phyloP scores from a whole-genome alignment of 176 grass and related monocot genomes.

The Carex parvula region DNA sequence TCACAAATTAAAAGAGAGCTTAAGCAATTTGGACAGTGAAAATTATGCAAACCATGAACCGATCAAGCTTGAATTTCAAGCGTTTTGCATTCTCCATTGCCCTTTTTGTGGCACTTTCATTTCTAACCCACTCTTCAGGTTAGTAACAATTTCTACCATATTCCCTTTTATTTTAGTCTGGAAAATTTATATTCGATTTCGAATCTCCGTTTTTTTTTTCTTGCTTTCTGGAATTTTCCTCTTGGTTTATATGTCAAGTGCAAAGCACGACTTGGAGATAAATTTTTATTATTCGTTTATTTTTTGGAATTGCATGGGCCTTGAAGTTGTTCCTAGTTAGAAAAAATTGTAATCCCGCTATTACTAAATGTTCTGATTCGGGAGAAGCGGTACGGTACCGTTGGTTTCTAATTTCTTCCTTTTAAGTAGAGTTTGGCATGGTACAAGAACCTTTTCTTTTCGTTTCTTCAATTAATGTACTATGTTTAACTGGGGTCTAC shows the following conservation, averaged over 20 bases:
- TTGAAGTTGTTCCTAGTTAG: not conserved
- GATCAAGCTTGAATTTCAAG: constrained; percentile 23
- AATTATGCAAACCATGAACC: constrained; percentile 4
- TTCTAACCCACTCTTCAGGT: constrained; percentile 21
- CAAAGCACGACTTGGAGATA: not conserved
- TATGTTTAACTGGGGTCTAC: not conserved
- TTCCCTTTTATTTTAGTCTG: not conserved
- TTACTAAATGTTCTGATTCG: not conserved
- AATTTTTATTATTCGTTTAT: not conserved
- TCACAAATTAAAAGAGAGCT: constrained; percentile 2
- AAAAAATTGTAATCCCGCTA: not conserved
- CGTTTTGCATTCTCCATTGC: constrained; percentile 23
- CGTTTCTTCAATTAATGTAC: not conserved
- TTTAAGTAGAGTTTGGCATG: not conserved
- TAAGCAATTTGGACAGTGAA: not conserved
- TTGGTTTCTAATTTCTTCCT: not conserved
- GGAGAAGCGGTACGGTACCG: not conserved
- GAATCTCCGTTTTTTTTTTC: not conserved
- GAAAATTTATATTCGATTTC: not conserved
- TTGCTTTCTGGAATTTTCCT: not conserved
- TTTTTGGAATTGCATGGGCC: not conserved
- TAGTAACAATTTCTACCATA: not conserved
- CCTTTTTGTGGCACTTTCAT: constrained; percentile 25
- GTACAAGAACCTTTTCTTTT: not conserved
- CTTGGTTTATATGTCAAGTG: not conserved